Percentiles rank a stretch among this genome's conserved stretches.
phyloP scores from a whole-genome alignment of 192 early-diverging fungal genomes.

The Entophlyctis luteolus region DNA sequence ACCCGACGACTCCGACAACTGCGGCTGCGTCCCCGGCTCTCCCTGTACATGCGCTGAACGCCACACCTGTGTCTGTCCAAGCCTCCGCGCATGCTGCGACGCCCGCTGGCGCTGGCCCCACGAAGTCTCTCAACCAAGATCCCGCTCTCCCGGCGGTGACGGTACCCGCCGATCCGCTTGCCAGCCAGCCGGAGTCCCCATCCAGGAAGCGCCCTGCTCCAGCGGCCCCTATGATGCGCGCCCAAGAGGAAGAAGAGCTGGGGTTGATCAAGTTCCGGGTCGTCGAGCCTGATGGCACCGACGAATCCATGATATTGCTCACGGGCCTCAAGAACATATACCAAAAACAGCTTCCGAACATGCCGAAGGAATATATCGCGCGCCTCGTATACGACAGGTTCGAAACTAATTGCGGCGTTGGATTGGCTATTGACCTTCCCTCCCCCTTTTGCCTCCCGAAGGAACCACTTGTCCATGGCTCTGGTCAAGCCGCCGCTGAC shows the following conservation, averaged over 20 bases:
- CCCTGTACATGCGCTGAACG: too few relatives aligned
- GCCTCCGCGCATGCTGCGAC: too few relatives aligned
- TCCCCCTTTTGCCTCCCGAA: too few relatives aligned
- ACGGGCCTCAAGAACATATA: slow-evolving; percentile 95
- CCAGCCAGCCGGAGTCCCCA: slow-evolving; percentile 11
- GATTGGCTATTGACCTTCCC: too few relatives aligned
- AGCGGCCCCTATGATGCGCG: neutral
- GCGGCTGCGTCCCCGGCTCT: too few relatives aligned
- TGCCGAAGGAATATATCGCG: slow-evolving; percentile 98
- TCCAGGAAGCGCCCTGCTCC: neutral
- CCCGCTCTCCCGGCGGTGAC: too few relatives aligned
- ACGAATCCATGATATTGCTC: slow-evolving; percentile 80
- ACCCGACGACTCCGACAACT: too few relatives aligned
- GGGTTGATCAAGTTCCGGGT: slow-evolving; percentile 53
- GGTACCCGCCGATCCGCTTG: too few relatives aligned
- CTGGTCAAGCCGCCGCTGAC: slow-evolving; percentile 62
- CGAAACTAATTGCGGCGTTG: too few relatives aligned
- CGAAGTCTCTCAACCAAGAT: too few relatives aligned
- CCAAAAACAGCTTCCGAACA: slow-evolving; percentile 95
- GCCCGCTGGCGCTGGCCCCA: too few relatives aligned
- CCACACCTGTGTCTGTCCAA: too few relatives aligned
- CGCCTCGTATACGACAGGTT: slow-evolving; percentile 91
- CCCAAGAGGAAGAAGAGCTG: slow-evolving; percentile 35
- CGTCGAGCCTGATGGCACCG: slow-evolving; percentile 75
- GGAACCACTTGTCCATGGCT: slow-evolving; percentile 84